These are phyloP conservation scores for Haberlea rhodopensis DNA, from an alignment of 257 asterid genomes.

Conservation along the genomic window DNA sequence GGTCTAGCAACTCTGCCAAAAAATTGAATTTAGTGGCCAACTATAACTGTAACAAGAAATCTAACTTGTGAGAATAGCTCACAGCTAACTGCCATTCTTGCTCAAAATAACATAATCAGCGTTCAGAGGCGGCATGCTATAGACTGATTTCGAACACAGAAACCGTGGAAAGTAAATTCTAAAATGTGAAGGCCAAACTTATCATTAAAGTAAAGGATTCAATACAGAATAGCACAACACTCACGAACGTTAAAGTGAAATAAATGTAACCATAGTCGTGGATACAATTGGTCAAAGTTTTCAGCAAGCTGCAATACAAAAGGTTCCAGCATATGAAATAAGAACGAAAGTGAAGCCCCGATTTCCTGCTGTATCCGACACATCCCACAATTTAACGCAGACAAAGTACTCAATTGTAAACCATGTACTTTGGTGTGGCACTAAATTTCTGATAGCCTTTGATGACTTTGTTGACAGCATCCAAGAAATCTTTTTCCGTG, in stretches of 20 bases:
- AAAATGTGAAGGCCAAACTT: not conserved
- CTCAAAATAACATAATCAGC: too few species aligned
- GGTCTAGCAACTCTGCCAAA: too few species aligned
- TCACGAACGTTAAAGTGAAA: conserved; percentile 1
- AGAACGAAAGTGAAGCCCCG: not conserved
- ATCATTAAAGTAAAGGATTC: not conserved
- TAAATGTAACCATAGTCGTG: conserved; percentile 4
- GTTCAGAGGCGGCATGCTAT: too few species aligned
- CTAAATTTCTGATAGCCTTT: conserved; percentile 96
- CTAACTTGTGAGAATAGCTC: too few species aligned
- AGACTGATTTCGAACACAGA: too few species aligned
- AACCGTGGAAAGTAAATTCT: not conserved
- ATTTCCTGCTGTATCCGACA: conserved; percentile 1
- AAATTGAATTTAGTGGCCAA: too few species aligned
- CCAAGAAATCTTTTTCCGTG: conserved; percentile 90
- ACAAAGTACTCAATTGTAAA: conserved; percentile 49
- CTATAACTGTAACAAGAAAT: too few species aligned
- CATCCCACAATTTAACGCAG: not conserved
- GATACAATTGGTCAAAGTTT: conserved; percentile 1
- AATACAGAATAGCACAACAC: conserved; percentile 10
- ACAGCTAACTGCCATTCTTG: too few species aligned
- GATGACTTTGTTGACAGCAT: conserved; percentile 93
- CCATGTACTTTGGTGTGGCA: conserved; percentile 96
- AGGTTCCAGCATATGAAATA: not conserved
- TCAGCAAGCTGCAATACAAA: not conserved